A percentile compares a stretch with the other conserved stretches of the same genome.
Conservation (phyloP, 2,329 filamentous ascomycete species). For the Tothia fuscella region DNA sequence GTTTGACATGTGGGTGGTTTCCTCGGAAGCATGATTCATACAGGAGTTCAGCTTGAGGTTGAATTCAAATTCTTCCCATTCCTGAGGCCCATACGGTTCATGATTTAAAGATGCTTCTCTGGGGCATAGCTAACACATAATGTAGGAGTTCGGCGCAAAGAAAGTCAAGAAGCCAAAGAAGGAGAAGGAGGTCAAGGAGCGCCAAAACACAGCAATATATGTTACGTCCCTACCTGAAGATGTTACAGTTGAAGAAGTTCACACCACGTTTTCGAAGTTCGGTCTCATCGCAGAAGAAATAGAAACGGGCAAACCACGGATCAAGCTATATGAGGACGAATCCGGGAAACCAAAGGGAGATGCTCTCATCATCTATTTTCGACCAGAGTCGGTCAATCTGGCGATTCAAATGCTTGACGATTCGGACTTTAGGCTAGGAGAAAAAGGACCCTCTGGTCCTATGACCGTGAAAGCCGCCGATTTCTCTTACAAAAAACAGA, state of each 20-base stretch:
- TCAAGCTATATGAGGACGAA: conserved; percentile 83
- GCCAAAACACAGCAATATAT: conserved; percentile 81
- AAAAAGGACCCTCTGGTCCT: conserved; percentile 40
- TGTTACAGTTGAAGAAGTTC: conserved; percentile 66
- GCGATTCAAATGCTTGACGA: conserved; percentile 73
- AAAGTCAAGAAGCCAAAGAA: conserved; percentile 27
- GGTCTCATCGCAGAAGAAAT: conserved; percentile 92
- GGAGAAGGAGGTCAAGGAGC: conserved; percentile 25
- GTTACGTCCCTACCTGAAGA: conserved; percentile 78
- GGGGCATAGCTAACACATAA: background rate
- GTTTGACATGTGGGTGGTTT: conserved; percentile 9
- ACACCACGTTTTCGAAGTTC: conserved; percentile 74
- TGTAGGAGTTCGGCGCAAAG: conserved; percentile 13
- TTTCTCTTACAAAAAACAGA: conserved; percentile 79
- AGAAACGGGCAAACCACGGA: conserved; percentile 72
- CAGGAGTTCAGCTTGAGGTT: conserved; percentile 2
- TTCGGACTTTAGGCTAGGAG: conserved; percentile 62
- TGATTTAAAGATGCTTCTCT: background rate
- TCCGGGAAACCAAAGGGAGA: conserved; percentile 85
- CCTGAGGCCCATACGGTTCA: background rate
- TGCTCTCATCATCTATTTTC: conserved; percentile 86
- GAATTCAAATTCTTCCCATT: background rate
- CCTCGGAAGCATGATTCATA: conserved; percentile 14
- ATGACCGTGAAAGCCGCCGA: conserved; percentile 81
- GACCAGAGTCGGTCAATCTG: conserved; percentile 81